These are phyloP conservation scores for Linnemannia elongata DNA, from an alignment of 192 early-diverging fungal genomes.

Conservation along the genomic window DNA sequence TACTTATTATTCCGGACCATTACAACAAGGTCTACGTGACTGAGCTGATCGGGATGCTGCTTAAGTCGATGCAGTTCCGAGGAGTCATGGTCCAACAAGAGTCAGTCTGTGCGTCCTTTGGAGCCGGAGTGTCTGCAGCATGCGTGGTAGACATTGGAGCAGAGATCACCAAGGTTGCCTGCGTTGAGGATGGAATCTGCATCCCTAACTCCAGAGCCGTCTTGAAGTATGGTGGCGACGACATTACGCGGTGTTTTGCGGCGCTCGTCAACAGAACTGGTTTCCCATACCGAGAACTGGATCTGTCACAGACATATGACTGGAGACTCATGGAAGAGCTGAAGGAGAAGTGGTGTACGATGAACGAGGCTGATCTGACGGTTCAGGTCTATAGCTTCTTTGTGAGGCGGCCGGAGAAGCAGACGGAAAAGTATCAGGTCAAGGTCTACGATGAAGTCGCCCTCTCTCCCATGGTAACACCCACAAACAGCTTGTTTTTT, in stretches of 20 bases:
- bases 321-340: slow-evolving; percentile 84
- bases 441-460: slow-evolving; percentile 92
- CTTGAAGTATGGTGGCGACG: slow-evolving; percentile 88
- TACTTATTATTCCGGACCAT: slow-evolving; percentile 87
- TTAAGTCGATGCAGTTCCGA: slow-evolving; percentile 84
- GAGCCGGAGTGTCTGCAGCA: slow-evolving; percentile 87
- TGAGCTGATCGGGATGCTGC: slow-evolving; percentile 74
- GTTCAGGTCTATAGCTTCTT: slow-evolving; percentile 87
- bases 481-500: background rate
- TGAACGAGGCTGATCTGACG: slow-evolving; percentile 87
- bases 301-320: slow-evolving; percentile 74
- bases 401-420: slow-evolving; percentile 78
- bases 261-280: slow-evolving; percentile 72
- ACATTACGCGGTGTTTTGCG: slow-evolving; percentile 83
- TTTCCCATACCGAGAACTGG: slow-evolving; percentile 82
- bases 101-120: slow-evolving; percentile 86
- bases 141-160: slow-evolving; percentile 95
- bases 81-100: slow-evolving; percentile 84
- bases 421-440: slow-evolving; percentile 81
- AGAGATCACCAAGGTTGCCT: slow-evolving; percentile 85
- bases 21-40: slow-evolving; percentile 74
- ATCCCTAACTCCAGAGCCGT: slow-evolving; percentile 75
- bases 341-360: slow-evolving; percentile 87
- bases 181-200: slow-evolving; percentile 89
- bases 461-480: slow-evolving; percentile 80